These are phyloP conservation scores for Globisporangium carolinianum DNA, from an alignment of 352 stramenopile genomes.

Conservation along the genomic window DNA sequence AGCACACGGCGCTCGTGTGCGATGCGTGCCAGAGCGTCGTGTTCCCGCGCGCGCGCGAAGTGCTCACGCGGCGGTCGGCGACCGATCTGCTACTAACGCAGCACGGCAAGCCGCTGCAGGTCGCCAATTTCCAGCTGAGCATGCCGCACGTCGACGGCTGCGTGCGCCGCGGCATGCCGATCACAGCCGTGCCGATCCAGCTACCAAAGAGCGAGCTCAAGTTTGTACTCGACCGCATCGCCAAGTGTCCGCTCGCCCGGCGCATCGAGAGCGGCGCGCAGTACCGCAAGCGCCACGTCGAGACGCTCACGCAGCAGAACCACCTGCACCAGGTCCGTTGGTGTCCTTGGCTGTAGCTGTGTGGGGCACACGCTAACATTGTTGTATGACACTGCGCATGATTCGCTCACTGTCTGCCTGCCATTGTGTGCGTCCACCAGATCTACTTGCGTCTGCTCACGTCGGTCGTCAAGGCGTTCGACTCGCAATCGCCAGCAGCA, in stretches of 20 bases:
- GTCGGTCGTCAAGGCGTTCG: constrained; percentile 48
- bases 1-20: constrained; percentile 68
- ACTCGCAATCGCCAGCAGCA: constrained; percentile 35
- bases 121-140: constrained; percentile 80
- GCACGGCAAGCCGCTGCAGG: constrained; percentile 58
- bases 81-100: constrained; percentile 41
- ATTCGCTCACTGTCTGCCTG: neutral
- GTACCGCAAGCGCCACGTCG: constrained; percentile 49
- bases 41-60: constrained; percentile 65
- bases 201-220: constrained; percentile 84
- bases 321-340: constrained; percentile 62
- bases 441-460: constrained; percentile 65
- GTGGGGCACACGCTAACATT: no score
- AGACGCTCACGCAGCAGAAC: constrained; percentile 61
- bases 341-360: neutral
- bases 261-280: constrained; percentile 49
- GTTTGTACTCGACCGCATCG: constrained; percentile 78
- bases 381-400: no score
- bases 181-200: constrained; percentile 56
- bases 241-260: constrained; percentile 51
- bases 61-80: constrained; percentile 52
- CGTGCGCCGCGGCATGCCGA: constrained; percentile 72
- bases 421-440: constrained; percentile 16
- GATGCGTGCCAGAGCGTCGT: constrained; percentile 65
- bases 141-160: constrained; percentile 87